Evolutionary conservation across 2,329 filamentous ascomycete species (phyloP).

Genomic region (Domatiomyces globalis): DNA sequence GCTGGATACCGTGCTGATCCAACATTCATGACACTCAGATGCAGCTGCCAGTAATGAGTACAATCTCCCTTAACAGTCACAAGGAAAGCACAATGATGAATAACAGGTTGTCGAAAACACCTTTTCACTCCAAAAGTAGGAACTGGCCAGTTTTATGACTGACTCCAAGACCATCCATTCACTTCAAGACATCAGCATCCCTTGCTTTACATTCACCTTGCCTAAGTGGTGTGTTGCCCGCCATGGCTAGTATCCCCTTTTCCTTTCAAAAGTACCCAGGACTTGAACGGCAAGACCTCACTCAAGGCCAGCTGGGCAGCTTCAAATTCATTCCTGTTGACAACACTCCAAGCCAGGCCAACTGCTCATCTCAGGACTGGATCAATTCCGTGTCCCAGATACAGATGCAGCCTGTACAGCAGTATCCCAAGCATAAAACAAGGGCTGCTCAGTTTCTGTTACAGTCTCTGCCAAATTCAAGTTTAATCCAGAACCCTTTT

Average conservation of each 20-base stretch:
- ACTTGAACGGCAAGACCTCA: slow-evolving; percentile 18
- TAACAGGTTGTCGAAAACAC: background rate
- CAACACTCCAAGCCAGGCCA: background rate
- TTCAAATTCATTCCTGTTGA: slow-evolving; percentile 18
- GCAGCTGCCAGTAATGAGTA: background rate
- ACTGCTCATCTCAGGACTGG: background rate
- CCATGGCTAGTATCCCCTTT: background rate
- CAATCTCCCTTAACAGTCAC: background rate
- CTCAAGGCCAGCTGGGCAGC: slow-evolving; percentile 17
- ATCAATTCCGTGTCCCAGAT: background rate
- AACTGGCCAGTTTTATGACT: background rate
- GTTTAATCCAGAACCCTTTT: background rate
- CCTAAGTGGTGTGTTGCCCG: background rate
- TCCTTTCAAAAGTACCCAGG: slow-evolving; percentile 10
- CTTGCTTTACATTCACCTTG: background rate
- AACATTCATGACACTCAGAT: background rate
- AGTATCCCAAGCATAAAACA: background rate
- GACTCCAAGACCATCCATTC: background rate
- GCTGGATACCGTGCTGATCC: no score
- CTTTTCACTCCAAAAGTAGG: background rate
- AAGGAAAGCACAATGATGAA: background rate
- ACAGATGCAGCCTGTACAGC: background rate
- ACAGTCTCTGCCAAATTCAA: background rate
- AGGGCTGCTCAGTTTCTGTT: background rate
- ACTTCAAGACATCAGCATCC: background rate